Evolutionary conservation across 805 yeast genomes (phyloP), one percentile per base, ranked within the genome.

Genomic region (Debaryomyces maramus): DNA sequence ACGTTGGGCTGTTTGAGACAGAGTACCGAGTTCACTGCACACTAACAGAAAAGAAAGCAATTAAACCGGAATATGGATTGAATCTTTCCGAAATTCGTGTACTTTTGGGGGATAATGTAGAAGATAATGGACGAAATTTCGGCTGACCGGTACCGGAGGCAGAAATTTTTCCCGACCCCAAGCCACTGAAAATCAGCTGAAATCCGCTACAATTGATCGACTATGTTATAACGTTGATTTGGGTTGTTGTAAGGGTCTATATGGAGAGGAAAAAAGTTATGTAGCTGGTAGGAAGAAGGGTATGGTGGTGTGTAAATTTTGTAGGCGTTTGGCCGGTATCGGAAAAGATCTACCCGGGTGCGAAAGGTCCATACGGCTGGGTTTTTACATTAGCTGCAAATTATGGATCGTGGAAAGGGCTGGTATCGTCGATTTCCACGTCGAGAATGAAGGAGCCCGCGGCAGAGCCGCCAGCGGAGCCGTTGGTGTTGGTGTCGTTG

Each of bases 331-430:
- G n/a, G n/a, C n/a, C n/a, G n/a, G n/a, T n/a, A n/a, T n/a, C n/a
- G n/a, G n/a, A n/a, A n/a, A n/a, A n/a, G n/a, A n/a, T n/a, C n/a
- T n/a, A n/a, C n/a, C n/a, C n/a, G n/a, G n/a, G n/a, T n/a, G n/a
- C n/a, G n/a, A n/a, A n/a, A n/a, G n/a, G n/a, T n/a, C n/a, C n/a
- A n/a, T n/a, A n/a, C n/a, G n/a, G n/a, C n/a, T n/a, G n/a, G n/a
- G n/a, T n/a, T n/a, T n/a, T n/a, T n/a, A n/a, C n/a, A n/a, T n/a
- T n/a, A n/a, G n/a, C 28, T 13, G 28, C 28, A 13, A 24, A 6
- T 15, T 15, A n/a, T n/a, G 60, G 56, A 38, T 57, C 69, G 22
- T 51, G 60, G 45, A 63, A 62, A 9, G 69, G 67, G 42, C 67
- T 60, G 9, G 36, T 14, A 22, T 21, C 36, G 35, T 62, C 66